Evolutionary conservation across 2,329 filamentous ascomycete genomes (phyloP).

Genomic region (Ambrosiella beaveri): DNA sequence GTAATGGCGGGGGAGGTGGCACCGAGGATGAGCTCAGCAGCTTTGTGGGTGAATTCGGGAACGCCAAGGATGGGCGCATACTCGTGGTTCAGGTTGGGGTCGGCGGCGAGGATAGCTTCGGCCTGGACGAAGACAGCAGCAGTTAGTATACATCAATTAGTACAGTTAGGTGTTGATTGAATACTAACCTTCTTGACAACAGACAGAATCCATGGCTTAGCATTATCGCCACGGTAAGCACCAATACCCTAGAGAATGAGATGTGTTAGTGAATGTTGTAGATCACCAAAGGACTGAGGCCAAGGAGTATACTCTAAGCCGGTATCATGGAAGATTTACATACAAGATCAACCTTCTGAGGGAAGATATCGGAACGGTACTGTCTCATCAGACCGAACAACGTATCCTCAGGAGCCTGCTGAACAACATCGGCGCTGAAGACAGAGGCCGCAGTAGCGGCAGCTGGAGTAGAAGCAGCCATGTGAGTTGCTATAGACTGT

Average conservation of each 20-base stretch:
- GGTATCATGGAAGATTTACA: slow-evolving; percentile 18
- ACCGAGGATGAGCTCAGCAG: slow-evolving; percentile 79
- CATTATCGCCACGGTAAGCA: slow-evolving; percentile 85
- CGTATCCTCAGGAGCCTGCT: slow-evolving; percentile 84
- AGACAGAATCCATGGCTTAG: slow-evolving; percentile 92
- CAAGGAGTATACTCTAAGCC: too few relatives aligned
- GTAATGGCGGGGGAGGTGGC: slow-evolving; percentile 60
- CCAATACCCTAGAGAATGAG: slow-evolving; percentile 45
- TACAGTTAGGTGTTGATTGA: not conserved
- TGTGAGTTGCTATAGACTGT: slow-evolving; percentile 47
- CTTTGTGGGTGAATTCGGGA: slow-evolving; percentile 68
- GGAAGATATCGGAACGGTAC: slow-evolving; percentile 59
- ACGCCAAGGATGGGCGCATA: slow-evolving; percentile 93
- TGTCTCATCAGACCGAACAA: slow-evolving; percentile 86
- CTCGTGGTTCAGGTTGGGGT: slow-evolving; percentile 90
- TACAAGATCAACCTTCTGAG: slow-evolving; percentile 83
- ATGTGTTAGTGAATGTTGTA: not conserved
- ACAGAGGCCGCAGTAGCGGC: slow-evolving; percentile 32
- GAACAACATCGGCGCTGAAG: slow-evolving; percentile 62
- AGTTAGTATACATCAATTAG: not conserved
- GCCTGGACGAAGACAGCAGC: slow-evolving; percentile 37
- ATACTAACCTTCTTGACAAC: slow-evolving; percentile 78
- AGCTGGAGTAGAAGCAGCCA: slow-evolving; percentile 19
- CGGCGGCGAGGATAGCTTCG: slow-evolving; percentile 71
- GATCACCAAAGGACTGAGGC: not conserved